Conservation (phyloP, 345 rosid genomes). For the Arabidopsis arenosa region DNA sequence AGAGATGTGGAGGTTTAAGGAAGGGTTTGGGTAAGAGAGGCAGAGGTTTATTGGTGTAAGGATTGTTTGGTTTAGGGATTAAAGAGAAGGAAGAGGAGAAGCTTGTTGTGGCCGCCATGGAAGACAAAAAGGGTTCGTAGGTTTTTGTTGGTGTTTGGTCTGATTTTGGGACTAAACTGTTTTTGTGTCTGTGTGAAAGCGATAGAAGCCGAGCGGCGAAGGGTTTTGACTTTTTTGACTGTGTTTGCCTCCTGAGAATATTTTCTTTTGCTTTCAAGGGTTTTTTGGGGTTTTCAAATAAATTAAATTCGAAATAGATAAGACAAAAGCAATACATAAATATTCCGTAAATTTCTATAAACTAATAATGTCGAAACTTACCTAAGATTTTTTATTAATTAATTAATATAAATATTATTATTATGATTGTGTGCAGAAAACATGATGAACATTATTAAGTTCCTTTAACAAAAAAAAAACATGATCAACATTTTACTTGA, state of each 20-base stretch:
- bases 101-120: conserved; percentile 52
- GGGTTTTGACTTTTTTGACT: conserved; percentile 17
- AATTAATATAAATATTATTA: too few species aligned
- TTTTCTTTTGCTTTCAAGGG: conserved; percentile 22
- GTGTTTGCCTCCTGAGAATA: conserved; percentile 2
- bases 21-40: conserved; percentile 50
- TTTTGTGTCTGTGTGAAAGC: not conserved
- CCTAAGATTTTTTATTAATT: too few species aligned
- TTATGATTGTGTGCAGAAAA: too few species aligned
- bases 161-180: not conserved
- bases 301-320: not conserved
- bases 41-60: conserved; percentile 25
- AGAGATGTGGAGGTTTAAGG: conserved; percentile 49
- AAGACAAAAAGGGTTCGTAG: conserved; percentile 24
- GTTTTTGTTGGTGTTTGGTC: conserved; percentile 23
- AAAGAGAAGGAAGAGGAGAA: conserved; percentile 45
- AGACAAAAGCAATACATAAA: too few species aligned
- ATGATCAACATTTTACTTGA: too few species aligned
- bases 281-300: not conserved
- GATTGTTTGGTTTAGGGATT: conserved; percentile 38
- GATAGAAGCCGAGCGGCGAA: conserved; percentile 7
- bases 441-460: too few species aligned
- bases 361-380: too few species aligned
- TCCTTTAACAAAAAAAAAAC: too few species aligned
- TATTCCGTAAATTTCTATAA: too few species aligned